Base-by-base conservation (phyloP, 2,329 filamentous ascomycete species). In the Didymella exigua region DNA sequence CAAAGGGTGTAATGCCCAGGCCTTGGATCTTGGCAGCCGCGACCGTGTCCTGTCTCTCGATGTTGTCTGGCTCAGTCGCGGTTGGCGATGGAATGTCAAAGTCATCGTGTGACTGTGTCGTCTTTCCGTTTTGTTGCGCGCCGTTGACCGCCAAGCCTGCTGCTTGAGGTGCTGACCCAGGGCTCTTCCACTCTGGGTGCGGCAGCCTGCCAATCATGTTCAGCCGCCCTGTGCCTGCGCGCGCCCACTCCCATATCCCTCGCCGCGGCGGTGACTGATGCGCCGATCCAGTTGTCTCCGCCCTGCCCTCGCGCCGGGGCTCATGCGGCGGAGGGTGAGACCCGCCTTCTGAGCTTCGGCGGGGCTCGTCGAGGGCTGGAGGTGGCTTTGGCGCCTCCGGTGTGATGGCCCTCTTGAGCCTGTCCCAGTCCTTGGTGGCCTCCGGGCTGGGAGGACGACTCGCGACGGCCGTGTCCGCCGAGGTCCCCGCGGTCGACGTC, bases 181-280 rank as follows among this genome's bases (percentile, higher is more conserved):
- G 62, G 4, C 58, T 62, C 43, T 62, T 68, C 66, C 65, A 70
- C 33, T 71, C 67, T 16, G 65, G 63, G 19, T 70, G 68, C 2
- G 71, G 65, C 31, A 69, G 59, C 7, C 67, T 61, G 6, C 69
- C 66, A 31, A 73, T 69, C n/a, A 70, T 62, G 21, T 58, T 67
- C 13, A 73, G 24, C 37, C 58, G 59, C 23, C 68, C 69, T 8
- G 68, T 68, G 6, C 71, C 71, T 16, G 49, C 61, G 37, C 60
- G 67, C 11, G 71, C 70, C 72, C 72, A 75, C 21, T 72, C 62
- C 71, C 70, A 75, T 11, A 75, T 61, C 2, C 70, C 66, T 14
- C 69, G 61, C 11, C 65, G 62, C 7, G 67, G 61, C 11, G 68
- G 61, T 18, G 61, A 60, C 18, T 60, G 58, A 10, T 63, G 60